Conservation (phyloP, 257 asterid genomes). For the Solanum infundibuliforme region DNA sequence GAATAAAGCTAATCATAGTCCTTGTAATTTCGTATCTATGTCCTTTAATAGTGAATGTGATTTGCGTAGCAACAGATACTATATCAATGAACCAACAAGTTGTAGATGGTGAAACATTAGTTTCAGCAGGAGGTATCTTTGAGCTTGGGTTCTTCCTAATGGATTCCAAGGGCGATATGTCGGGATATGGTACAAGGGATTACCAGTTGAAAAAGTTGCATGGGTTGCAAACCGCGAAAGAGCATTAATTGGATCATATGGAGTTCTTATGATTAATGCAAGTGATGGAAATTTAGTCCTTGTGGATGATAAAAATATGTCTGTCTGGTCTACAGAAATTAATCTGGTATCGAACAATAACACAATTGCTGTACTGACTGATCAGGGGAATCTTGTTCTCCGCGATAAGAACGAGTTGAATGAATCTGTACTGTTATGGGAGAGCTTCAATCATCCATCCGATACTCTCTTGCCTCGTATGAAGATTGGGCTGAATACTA, state of each 20-base stretch:
- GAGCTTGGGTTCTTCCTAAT: constrained; percentile 6
- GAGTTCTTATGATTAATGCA: constrained; percentile 2
- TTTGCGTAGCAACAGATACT: neutral
- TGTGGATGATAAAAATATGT: neutral
- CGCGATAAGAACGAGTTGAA: neutral
- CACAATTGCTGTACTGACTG: neutral
- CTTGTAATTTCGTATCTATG: neutral
- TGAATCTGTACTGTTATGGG: constrained; percentile 2
- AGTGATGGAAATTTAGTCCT: constrained; percentile 1
- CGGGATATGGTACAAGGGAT: neutral
- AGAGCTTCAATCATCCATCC: constrained; percentile 1
- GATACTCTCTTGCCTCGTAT: neutral
- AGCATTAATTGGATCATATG: neutral
- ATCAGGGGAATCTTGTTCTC: constrained; percentile 2
- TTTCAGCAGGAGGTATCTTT: constrained; percentile 1
- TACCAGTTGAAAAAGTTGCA: neutral
- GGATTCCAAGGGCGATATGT: neutral
- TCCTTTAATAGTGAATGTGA: neutral
- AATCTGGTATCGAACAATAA: neutral
- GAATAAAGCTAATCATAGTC: neutral
- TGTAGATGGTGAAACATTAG: neutral
- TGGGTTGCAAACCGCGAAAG: constrained; percentile 5
- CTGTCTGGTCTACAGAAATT: neutral
- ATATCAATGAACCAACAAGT: neutral
- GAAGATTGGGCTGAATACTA: neutral